Evolutionary conservation across 108 stramenopile species (phyloP), one percentile per base, ranked within the genome.

Genomic region (Craspedostauros australis): DNA sequence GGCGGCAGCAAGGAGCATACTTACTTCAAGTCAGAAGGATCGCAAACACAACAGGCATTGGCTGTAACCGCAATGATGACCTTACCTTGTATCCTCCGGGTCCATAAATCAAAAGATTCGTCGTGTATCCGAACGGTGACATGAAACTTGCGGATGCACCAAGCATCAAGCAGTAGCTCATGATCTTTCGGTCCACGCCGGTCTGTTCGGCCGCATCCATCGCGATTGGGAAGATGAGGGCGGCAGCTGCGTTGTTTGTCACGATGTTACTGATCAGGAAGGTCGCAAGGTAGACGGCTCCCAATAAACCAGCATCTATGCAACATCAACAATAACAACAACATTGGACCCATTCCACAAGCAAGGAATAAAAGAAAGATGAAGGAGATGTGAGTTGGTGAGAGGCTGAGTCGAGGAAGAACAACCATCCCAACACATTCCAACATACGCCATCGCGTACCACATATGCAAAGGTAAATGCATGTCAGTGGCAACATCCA

Each of bases 171-270:
- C 50, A 54, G 54, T 84, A 88, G 20, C 71, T 58, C 84, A 92
- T 92, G n/a, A 81, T 36, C 27, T 54, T 26, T 33, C 46, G 37
- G 64, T 86, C 82, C 7, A 63, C 58, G 11, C 69, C 82, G 18
- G 77, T 60, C 29, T 79, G 43, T 39, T 80, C 78, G n/a, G 83
- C 84, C 11, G 86, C 90, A 47, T 76, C 71, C 48, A 92, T 69
- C 23, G 91, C 91, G 37, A 91, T 83, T 21, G 85, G 82, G 60
- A 85, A 91, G 48, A 91, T 69, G 20, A 91, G 50, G 12, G 91
- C 82, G 8, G 91, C 91, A 16, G 91, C 91, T 32, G 91, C 91
- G 57, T 88, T 88, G 71, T 92, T 92, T 3, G 91, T 92, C 1
- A 92, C 82, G 14, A 88, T 57, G 40, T 76, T 81, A 42, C 77